Percentiles rank a stretch among this genome's conserved stretches.
Evolutionary conservation across 2,329 filamentous ascomycete species (phyloP).

Genomic region (Verticillium isaacii): DNA sequence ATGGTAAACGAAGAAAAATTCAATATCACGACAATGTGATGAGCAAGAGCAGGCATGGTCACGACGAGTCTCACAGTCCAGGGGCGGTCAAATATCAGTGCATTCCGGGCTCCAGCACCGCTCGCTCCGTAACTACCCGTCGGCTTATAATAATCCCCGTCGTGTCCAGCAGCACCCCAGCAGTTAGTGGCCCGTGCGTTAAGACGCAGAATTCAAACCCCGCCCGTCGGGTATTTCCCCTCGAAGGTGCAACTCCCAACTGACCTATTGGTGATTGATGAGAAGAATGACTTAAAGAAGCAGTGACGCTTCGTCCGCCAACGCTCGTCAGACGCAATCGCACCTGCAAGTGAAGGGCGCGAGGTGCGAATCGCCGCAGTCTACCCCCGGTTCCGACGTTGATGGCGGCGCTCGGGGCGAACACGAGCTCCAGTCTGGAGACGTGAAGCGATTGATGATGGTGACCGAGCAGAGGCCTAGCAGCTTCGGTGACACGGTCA

Average conservation of each 20-base stretch:
- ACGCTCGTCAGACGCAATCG: slow-evolving; percentile 37
- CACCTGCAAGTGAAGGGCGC: slow-evolving; percentile 34
- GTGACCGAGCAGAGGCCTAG: slow-evolving; percentile 68
- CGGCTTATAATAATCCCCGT: not conserved
- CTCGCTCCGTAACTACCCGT: not conserved
- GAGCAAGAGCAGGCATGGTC: not conserved
- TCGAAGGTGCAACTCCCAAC: not conserved
- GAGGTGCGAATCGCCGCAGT: slow-evolving; percentile 24
- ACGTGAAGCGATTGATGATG: slow-evolving; percentile 66
- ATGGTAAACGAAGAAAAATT: not conserved
- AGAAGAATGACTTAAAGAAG: slow-evolving; percentile 15
- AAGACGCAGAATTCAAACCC: not conserved
- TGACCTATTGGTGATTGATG: not conserved
- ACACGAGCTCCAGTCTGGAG: slow-evolving; percentile 34
- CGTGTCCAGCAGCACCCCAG: not conserved
- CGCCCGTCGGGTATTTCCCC: not conserved
- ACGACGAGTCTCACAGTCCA: not conserved
- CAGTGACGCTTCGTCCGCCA: slow-evolving; percentile 41
- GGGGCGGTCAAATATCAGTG: not conserved
- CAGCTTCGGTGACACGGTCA: slow-evolving; percentile 62
- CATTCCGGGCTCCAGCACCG: too few relatives aligned
- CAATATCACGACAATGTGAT: not conserved
- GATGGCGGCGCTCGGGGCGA: slow-evolving; percentile 29
- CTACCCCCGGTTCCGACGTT: too few relatives aligned
- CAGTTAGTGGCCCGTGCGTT: too few relatives aligned